Base-by-base conservation (phyloP, 805 yeast species). In the Metschnikowia borealis region DNA sequence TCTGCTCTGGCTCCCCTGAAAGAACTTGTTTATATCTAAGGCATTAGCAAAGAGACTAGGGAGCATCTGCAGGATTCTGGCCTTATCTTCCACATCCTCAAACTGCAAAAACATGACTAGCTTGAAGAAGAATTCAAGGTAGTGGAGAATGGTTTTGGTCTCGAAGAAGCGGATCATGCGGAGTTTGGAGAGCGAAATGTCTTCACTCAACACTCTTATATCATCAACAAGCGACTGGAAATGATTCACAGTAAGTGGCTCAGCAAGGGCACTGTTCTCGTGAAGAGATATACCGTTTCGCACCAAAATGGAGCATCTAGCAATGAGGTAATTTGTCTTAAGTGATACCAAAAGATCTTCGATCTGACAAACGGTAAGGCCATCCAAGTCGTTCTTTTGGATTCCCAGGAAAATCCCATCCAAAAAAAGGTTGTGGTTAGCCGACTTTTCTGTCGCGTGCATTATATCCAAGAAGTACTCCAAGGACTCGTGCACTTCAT, bases 31-130 rank as follows among this genome's bases (percentile, higher is more conserved):
- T 40, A 60, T 47, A n/a, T 44, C 55, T 20, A 48, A 29, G 32
- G 56, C 53, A 36, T 54, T 56, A 3, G 57, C 38, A 26, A 62
- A 57, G 8, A 63, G 51, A 6, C 36, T 42, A 2, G 67, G 67
- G 11, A 61, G 33, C 5, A 56, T 49, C 31, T 49, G 33, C 14
- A 49, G 38, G 13, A 57, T 46, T 21, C 54, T 34, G 6, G 47
- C 54, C 7, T 38, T 49, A 15, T 62, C 61, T 21, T 52, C 53
- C n/a, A 39, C 26, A n/a, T 66, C 71, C 54, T 73, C 78, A 14
- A 59, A 60, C 53, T 73, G 76, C 15, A 73, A 54, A 36, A 70
- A 56, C n/a, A 67, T 55, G 5, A 70, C 51, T 38, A 63, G 66
- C 13, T 63, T 49, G 51, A 71, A 47, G 44, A 58, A 70, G 33